Conservation (phyloP, 495 filamentous ascomycete species). For the Podospora pseudopauciseta region DNA sequence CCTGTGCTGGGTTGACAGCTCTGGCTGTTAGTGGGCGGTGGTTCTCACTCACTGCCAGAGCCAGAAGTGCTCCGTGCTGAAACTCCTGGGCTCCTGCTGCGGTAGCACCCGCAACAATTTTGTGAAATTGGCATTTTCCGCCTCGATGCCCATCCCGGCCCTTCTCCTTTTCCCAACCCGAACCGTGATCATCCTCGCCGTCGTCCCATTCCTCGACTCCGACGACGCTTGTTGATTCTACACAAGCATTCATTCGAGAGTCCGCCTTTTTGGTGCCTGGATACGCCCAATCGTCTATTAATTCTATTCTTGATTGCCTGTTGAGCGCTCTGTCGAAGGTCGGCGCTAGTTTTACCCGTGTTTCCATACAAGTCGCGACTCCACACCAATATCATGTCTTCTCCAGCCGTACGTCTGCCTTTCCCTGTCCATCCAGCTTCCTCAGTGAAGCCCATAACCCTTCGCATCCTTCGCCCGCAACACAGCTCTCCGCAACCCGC, state of each 20-base stretch:
- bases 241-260: not conserved
- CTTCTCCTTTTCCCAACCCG: conserved; percentile 37
- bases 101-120: conserved; percentile 35
- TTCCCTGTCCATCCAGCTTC: conserved; percentile 18
- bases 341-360: conserved; percentile 29
- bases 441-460: conserved; percentile 3
- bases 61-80: conserved; percentile 26
- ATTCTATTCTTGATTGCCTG: conserved; percentile 21
- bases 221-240: not conserved
- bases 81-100: conserved; percentile 22
- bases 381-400: conserved; percentile 34
- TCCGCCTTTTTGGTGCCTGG: conserved; percentile 27
- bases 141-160: conserved; percentile 25
- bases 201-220: conserved; percentile 6
- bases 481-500: conserved; percentile 8
- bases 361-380: conserved; percentile 19
- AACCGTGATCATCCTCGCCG: conserved; percentile 22
- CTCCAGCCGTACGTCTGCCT: conserved; percentile 36
- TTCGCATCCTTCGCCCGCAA: conserved; percentile 2
- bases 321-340: conserved; percentile 5
- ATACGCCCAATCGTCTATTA: conserved; percentile 23
- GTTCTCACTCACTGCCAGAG: not conserved
- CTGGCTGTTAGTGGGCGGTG: not conserved
- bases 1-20: conserved; percentile 21
- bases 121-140: conserved; percentile 42